A percentile compares a stretch with the other conserved stretches of the same genome.
phyloP scores from a whole-genome alignment of 257 asterid species.

The Hygrophila difformis region DNA sequence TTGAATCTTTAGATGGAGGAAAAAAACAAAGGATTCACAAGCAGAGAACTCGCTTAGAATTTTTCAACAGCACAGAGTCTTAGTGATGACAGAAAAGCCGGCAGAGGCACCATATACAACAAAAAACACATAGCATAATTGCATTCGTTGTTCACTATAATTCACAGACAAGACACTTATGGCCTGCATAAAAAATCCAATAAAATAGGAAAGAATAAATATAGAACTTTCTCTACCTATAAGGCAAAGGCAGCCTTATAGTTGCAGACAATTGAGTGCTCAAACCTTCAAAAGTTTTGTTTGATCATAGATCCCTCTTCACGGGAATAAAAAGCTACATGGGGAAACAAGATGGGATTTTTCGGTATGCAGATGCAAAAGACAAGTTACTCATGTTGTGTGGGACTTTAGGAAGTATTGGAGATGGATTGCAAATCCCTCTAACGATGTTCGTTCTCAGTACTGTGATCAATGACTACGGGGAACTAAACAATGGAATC shows the following conservation, averaged over 20 bases:
- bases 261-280: background rate
- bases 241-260: background rate
- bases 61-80: conserved; percentile 6
- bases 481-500: conserved; percentile 21
- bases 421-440: conserved; percentile 88
- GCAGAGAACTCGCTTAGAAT: conserved; percentile 15
- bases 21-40: too few relatives aligned
- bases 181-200: conserved; percentile 34
- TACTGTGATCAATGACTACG: conserved; percentile 62
- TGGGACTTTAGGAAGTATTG: conserved; percentile 73
- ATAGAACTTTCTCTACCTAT: too few relatives aligned
- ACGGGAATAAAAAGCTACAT: background rate
- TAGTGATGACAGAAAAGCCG: conserved; percentile 38
- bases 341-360: conserved; percentile 45
- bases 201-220: conserved; percentile 17
- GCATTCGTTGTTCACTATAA: conserved; percentile 4
- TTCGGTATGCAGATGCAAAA: conserved; percentile 56
- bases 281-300: conserved; percentile 1
- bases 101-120: conserved; percentile 19
- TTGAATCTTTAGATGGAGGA: too few relatives aligned
- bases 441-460: conserved; percentile 72
- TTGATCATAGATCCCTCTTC: conserved; percentile 2
- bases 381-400: conserved; percentile 63
- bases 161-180: conserved; percentile 17
- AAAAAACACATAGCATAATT: background rate